phyloP scores from a whole-genome alignment of 2,329 filamentous ascomycete species.

The Zopfia rhizophila region DNA sequence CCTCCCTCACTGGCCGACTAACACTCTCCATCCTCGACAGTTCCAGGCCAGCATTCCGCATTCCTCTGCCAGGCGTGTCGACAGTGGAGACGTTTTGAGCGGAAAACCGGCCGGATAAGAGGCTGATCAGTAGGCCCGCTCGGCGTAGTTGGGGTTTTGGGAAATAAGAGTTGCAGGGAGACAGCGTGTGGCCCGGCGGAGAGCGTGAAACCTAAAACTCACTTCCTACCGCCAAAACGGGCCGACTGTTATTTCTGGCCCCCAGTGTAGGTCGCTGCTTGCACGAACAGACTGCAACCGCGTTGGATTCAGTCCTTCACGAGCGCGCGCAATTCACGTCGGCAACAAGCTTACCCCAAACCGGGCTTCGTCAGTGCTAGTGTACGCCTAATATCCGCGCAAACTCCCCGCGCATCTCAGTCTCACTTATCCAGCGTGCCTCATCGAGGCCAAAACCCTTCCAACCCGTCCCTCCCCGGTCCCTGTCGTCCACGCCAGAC shows the following conservation, averaged over 20 bases:
- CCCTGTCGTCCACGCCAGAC: constrained; percentile 33
- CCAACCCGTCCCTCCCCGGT: constrained; percentile 18
- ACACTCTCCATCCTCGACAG: too few relatives aligned
- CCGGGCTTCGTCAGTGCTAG: constrained; percentile 20
- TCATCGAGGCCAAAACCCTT: constrained; percentile 21
- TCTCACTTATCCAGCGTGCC: constrained; percentile 7
- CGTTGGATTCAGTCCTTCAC: not conserved
- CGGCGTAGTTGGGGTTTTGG: constrained; percentile 43
- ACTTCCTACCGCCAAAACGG: constrained; percentile 40
- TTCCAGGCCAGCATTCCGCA: too few relatives aligned
- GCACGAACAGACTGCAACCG: constrained; percentile 1
- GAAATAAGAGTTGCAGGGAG: constrained; percentile 35
- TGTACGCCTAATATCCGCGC: constrained; percentile 25
- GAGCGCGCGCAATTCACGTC: constrained; percentile 20
- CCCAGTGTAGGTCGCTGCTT: not conserved
- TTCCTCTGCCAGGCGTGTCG: too few relatives aligned
- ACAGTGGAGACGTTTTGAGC: constrained; percentile 22
- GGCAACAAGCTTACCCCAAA: constrained; percentile 31
- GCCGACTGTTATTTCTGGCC: constrained; percentile 35
- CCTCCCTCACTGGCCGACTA: too few relatives aligned
- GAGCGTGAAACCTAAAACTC: constrained; percentile 25
- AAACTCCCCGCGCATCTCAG: constrained; percentile 17
- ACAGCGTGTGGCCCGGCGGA: constrained; percentile 26
- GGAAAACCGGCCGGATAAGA: constrained; percentile 45
- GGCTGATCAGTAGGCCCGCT: constrained; percentile 47